phyloP scores from a whole-genome alignment of 192 early-diverging fungal genomes.

The Oehlia diaphana region DNA sequence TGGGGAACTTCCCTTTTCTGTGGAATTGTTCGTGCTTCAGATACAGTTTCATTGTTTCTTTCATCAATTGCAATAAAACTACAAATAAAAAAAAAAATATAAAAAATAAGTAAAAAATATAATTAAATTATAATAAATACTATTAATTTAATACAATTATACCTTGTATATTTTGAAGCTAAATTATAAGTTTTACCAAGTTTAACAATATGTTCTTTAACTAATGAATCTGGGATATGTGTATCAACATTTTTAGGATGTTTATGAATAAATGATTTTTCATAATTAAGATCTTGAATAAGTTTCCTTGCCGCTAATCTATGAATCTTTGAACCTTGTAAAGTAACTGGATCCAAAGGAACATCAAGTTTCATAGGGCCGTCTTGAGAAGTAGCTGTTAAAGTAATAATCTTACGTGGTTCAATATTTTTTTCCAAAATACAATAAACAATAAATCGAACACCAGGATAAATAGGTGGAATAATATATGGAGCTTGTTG shows the following conservation, averaged over 20 bases:
- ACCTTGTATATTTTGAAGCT: conserved; percentile 26
- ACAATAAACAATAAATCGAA: conserved; percentile 14
- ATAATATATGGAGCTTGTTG: too few relatives aligned
- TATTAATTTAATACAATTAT: background rate
- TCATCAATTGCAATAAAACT: background rate
- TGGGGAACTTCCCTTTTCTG: background rate
- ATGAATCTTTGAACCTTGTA: conserved; percentile 18
- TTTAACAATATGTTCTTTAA: conserved; percentile 5
- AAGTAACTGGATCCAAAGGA: conserved; percentile 5
- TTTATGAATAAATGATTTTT: conserved; percentile 17
- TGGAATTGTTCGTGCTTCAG: background rate
- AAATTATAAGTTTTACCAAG: conserved; percentile 7
- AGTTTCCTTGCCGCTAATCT: conserved; percentile 21
- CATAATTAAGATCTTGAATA: conserved; percentile 23
- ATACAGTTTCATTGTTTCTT: background rate
- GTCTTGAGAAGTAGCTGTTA: conserved; percentile 14
- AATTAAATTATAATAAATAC: background rate
- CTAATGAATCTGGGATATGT: background rate
- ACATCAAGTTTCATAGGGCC: background rate
- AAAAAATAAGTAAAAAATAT: background rate
- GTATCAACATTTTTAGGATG: background rate
- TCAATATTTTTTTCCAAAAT: conserved; percentile 9
- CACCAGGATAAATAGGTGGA: conserved; percentile 16
- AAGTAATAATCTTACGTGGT: background rate
- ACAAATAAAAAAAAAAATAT: background rate